These are phyloP conservation scores for Monosporascus sp. DNA, from an alignment of 2,329 filamentous ascomycete species.

Conservation along the genomic window DNA sequence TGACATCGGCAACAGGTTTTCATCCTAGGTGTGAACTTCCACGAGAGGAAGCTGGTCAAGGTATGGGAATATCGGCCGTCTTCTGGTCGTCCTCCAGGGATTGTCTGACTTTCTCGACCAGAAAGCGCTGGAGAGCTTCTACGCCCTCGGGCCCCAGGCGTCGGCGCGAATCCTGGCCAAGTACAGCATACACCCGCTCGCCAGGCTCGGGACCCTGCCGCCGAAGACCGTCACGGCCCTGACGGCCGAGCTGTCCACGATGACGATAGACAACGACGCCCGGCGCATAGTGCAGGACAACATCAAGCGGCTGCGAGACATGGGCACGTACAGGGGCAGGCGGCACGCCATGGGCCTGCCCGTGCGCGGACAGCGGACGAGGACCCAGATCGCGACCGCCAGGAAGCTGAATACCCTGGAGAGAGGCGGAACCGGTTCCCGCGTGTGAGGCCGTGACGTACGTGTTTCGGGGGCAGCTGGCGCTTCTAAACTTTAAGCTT, in stretches of 20 bases:
- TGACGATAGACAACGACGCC: constrained; percentile 93
- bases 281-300: constrained; percentile 74
- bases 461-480: background rate
- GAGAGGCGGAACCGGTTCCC: constrained; percentile 28
- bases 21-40: constrained; percentile 82
- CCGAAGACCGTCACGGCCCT: constrained; percentile 75
- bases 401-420: constrained; percentile 58
- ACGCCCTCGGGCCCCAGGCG: constrained; percentile 69
- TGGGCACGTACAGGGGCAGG: constrained; percentile 82
- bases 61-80: constrained; percentile 37
- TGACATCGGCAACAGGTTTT: constrained; percentile 55
- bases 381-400: constrained; percentile 61
- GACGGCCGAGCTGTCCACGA: constrained; percentile 77
- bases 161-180: constrained; percentile 78
- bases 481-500: background rate
- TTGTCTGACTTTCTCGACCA: constrained; percentile 17
- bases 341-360: constrained; percentile 91
- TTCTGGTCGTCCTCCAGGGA: too few relatives aligned
- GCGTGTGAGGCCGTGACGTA: constrained; percentile 5
- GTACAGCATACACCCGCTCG: constrained; percentile 79
- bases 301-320: constrained; percentile 80
- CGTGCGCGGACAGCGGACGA: constrained; percentile 83
- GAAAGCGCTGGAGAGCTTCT: constrained; percentile 80
- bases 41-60: constrained; percentile 76
- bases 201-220: constrained; percentile 69